Evolutionary conservation across 176 grass and related monocot species (phyloP), one percentile per base, ranked within the genome.

Genomic region (Aegilops bicornis): DNA sequence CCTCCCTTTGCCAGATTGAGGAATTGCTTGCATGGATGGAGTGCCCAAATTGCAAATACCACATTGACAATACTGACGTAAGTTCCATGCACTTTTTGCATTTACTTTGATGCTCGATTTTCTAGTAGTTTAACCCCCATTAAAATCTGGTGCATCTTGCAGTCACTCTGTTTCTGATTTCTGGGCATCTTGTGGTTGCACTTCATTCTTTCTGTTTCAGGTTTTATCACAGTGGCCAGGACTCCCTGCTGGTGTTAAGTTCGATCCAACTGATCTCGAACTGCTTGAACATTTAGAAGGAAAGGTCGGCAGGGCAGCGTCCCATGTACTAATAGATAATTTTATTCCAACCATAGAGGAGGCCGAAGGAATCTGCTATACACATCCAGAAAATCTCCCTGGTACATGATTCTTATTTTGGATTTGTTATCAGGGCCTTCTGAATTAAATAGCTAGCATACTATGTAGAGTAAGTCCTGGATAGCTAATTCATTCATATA

Each of bases 351-450:
- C 89, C 76, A 65, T 99, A 72, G 58, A 82, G 47, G 32, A 90
- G 15, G 19, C 23, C 10, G 80, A 90, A 27, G 94, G 97, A 82
- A 99, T 99, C 76, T 96, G 90, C 69, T 99, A 96, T 78, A 96
- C 90, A 19, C 94, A 99, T 83, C 97, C 94, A 5, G 47, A 91
- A 93, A 96, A 99, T 87, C 90, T 99, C 32, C 97, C 97, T 22
- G 94, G 97, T 94, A 91, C 45, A 64, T 10, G 73, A 43, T 85
- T 63, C n/a, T 62, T 83, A 35, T 10, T 71, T 88, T 88, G 9
- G 2, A 60, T 13, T 48, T 40, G 7, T 11, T 62, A 48, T 36
- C 69, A 42, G 8, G 47, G 69, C 37, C 1, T 69, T 69, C 67
- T 30, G n/a, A 82, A 32, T 32, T 30, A 43, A 42, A 22, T 69